Evolutionary conservation across 148 eudicot genomes (phyloP).

Genomic region (Arctostaphylos glauca): DNA sequence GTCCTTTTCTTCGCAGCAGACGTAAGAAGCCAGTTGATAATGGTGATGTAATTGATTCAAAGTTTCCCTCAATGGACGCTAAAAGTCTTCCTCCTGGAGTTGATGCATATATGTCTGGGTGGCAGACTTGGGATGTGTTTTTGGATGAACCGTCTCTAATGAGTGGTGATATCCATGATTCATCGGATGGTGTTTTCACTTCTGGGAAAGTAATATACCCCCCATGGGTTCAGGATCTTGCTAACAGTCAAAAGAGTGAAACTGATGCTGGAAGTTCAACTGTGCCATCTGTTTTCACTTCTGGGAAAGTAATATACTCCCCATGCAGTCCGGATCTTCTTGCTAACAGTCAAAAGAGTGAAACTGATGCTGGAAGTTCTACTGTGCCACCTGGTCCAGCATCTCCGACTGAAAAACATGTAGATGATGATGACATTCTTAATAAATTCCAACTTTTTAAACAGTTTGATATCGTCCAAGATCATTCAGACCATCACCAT

Average conservation of each 20-base stretch:
- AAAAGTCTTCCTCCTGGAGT: constrained; percentile 16
- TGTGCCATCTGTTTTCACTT: constrained; percentile 9
- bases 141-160: not conserved
- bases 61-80: not conserved
- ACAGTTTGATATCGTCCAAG: constrained; percentile 70
- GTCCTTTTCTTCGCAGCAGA: not conserved
- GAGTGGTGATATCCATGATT: not conserved
- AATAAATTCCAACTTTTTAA: constrained; percentile 49
- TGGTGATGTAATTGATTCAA: constrained; percentile 14
- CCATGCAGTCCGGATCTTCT: constrained; percentile 18
- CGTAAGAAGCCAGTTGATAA: constrained; percentile 1
- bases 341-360: constrained; percentile 2
- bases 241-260: not conserved
- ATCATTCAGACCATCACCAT: constrained; percentile 67
- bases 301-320: not conserved
- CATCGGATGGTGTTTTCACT: not conserved
- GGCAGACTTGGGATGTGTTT: not conserved
- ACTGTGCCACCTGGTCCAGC: constrained; percentile 13
- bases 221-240: no score
- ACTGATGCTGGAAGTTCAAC: constrained; percentile 13
- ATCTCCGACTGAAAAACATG: constrained; percentile 12
- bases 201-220: not conserved
- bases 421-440: constrained; percentile 36
- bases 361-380: constrained; percentile 12
- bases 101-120: constrained; percentile 6